Evolutionary conservation across 805 yeast genomes (phyloP), one percentile per base, ranked within the genome.

Genomic region (Metschnikowia lunata): DNA sequence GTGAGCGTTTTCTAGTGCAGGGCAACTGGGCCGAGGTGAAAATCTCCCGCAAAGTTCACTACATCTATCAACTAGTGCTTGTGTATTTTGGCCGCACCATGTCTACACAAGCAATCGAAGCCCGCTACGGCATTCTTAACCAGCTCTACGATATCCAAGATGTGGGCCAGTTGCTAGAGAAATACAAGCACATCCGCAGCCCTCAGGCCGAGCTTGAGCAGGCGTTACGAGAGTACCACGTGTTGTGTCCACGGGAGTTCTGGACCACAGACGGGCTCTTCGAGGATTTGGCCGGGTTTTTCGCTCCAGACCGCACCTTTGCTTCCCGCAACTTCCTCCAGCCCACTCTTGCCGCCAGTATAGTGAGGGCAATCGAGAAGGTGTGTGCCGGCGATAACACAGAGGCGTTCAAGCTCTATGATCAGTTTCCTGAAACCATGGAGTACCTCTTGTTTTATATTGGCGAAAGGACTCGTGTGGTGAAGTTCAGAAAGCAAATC

Each of bases 351-450:
- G 50, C 58, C 11, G 47, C 49, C 14, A 38, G 30, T 12, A 30
- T 66, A 27, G 55, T 56, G 49, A 18, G 18, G 26, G 43, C 48
- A 6, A 46, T 66, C 12, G 50, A 52, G 36, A 14, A 44, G 15
- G 48, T 51, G 34, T 55, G 58, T 30, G 45, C 49, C 11, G 53
- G 49, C 7, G 55, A 58, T 39, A 43, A 32, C 8, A 18, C 37
- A 6, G 41, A 50, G 26, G 64, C 66, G 13, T 67, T 60, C 40
- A 41, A 46, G 26, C 49, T 67, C 39, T 62, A 62, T 61, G 68
- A 67, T 39, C 50, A 59, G 34, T 69, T 49, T 42, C 73, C 72
- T 8, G 58, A 56, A 27, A 58, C 69, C 6, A 54, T 68, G 32
- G 69, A 64, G 47, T 63, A 51, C 37, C 50, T 67, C 36, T 40